Conservation (phyloP, 2,329 filamentous ascomycete genomes). For the Hypoxylon sp. region DNA sequence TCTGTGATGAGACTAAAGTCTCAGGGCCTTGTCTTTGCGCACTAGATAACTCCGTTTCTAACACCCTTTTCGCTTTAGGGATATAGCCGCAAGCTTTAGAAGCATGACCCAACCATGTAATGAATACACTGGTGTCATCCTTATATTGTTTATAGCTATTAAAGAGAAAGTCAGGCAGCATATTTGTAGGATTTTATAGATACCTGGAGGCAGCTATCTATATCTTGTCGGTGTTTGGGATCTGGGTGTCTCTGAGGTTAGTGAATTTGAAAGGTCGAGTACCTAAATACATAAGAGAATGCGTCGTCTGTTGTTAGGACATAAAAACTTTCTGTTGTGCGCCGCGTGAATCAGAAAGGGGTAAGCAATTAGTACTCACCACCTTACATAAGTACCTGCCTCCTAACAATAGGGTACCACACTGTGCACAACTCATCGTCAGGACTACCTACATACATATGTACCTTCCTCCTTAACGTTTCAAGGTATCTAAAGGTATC, state of each 20-base stretch:
- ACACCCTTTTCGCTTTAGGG: not conserved
- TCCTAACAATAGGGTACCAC: too few species aligned
- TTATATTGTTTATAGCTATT: not conserved
- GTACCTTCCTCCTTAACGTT: not conserved
- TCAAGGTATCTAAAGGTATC: not conserved
- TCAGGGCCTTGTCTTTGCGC: too few species aligned
- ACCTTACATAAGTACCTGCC: too few species aligned
- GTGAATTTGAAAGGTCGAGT: too few species aligned
- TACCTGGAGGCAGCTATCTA: not conserved
- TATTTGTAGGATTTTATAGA: not conserved
- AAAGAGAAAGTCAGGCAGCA: not conserved
- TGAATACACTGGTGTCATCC: not conserved
- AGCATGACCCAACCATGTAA: not conserved
- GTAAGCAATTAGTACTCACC: not conserved
- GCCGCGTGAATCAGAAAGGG: not conserved
- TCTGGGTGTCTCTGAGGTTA: not conserved
- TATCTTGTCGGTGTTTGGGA: not conserved
- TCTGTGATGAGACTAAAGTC: too few species aligned
- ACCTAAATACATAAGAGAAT: not conserved
- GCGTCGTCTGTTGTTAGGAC: not conserved
- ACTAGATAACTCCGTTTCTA: too few species aligned
- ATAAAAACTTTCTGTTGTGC: not conserved
- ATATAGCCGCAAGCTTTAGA: constrained; percentile 1
- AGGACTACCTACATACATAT: too few species aligned
- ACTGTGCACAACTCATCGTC: too few species aligned